phyloP scores from a whole-genome alignment of 164 flowering plant species.

The Stephania japonica region DNA sequence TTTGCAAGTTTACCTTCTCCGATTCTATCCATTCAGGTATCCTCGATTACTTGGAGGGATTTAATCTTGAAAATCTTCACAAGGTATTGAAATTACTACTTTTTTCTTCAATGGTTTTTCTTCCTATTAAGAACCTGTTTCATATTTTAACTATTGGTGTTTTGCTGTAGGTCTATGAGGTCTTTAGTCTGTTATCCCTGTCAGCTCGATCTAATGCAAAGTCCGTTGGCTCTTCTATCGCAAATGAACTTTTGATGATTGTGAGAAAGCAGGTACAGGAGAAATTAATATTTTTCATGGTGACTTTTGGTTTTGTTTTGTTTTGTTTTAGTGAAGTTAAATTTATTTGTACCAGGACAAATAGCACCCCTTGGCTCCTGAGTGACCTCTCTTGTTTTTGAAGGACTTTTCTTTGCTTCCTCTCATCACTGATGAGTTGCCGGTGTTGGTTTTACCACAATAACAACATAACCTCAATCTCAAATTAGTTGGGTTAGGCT shows the following conservation, averaged over 20 bases:
- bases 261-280: constrained; percentile 67
- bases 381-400: background rate
- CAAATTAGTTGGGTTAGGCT: no score
- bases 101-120: background rate
- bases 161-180: constrained; percentile 62
- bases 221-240: constrained; percentile 47
- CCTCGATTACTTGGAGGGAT: constrained; percentile 80
- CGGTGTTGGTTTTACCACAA: background rate
- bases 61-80: constrained; percentile 51
- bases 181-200: constrained; percentile 61
- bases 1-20: constrained; percentile 3
- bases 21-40: constrained; percentile 38
- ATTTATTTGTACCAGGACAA: no score
- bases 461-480: no score
- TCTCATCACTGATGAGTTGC: background rate
- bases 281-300: background rate
- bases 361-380: background rate
- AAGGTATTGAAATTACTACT: constrained; percentile 29
- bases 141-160: constrained; percentile 7
- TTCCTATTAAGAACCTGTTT: background rate
- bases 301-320: no score
- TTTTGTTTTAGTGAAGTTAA: no score
- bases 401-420: background rate
- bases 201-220: constrained; percentile 36
- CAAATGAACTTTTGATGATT: constrained; percentile 78